These are phyloP conservation scores for Didymella segeticola DNA, from an alignment of 2,329 filamentous ascomycete species.

Conservation along the genomic window DNA sequence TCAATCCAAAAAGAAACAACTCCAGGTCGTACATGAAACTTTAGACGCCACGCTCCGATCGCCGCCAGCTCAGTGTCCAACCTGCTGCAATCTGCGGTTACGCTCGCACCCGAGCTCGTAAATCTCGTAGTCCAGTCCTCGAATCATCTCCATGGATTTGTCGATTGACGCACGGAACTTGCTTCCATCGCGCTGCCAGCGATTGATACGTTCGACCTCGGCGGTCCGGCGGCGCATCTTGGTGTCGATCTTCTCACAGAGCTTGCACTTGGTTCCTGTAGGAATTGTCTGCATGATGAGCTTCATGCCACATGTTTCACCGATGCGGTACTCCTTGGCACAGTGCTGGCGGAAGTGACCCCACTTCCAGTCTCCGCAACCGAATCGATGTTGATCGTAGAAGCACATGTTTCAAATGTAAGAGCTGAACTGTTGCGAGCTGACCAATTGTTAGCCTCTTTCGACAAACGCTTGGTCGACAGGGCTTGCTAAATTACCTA, in stretches of 20 bases:
- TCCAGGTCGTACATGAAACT: conserved; percentile 48
- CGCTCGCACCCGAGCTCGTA: conserved; percentile 66
- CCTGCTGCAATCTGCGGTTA: conserved; percentile 44
- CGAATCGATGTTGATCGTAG: conserved; percentile 87
- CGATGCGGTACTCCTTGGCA: conserved; percentile 91
- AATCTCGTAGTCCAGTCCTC: conserved; percentile 74
- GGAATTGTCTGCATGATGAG: conserved; percentile 78
- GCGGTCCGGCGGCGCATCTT: conserved; percentile 78
- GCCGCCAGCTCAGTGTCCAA: conserved; percentile 36
- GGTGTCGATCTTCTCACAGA: conserved; percentile 88
- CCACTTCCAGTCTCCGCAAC: conserved; percentile 94
- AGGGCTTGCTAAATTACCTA: conserved; percentile 39
- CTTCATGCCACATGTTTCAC: conserved; percentile 95
- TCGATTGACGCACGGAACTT: conserved; percentile 66
- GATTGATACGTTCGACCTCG: conserved; percentile 75
- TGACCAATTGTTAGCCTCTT: conserved; percentile 38
- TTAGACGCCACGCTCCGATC: conserved; percentile 38
- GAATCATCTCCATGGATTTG: conserved; percentile 75
- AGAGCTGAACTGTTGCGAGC: conserved; percentile 40
- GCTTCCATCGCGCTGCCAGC: conserved; percentile 76
- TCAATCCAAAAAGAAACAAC: conserved; percentile 32
- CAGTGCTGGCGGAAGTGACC: conserved; percentile 91
- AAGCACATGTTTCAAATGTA: conserved; percentile 77
- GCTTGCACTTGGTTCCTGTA: conserved; percentile 73
- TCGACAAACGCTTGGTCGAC: conserved; percentile 37